phyloP scores from a whole-genome alignment of 768 basidiomycete genomes.

The Nevesoporus exiguus region DNA sequence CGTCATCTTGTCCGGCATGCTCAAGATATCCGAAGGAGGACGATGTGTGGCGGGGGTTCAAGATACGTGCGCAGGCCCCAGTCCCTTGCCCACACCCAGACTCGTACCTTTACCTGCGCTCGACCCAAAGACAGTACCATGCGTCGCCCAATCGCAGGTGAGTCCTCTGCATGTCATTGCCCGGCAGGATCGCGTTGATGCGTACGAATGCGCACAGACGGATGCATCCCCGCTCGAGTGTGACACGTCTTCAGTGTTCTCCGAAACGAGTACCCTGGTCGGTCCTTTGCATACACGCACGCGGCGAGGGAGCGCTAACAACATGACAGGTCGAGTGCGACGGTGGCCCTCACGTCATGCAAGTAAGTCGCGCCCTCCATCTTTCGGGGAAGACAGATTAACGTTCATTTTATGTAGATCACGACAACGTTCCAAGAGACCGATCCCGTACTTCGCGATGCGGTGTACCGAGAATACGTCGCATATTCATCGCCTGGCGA shows the following conservation, averaged over 20 bases:
- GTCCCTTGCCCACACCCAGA: not conserved
- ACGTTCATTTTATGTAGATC: slow-evolving; percentile 10
- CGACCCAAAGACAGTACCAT: not conserved
- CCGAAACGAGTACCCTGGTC: slow-evolving; percentile 16
- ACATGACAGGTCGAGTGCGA: slow-evolving; percentile 2
- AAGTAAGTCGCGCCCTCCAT: not conserved
- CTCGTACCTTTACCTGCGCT: not conserved
- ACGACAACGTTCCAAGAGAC: slow-evolving; percentile 9
- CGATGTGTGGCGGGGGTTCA: not conserved
- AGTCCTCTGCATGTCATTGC: not conserved
- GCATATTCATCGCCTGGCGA: not conserved
- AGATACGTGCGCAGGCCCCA: not conserved
- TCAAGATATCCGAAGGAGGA: not conserved
- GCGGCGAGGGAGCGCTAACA: not conserved
- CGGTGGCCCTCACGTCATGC: not conserved
- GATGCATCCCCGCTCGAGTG: not conserved
- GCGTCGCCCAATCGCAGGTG: not conserved
- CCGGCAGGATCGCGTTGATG: not conserved
- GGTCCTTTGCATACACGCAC: not conserved
- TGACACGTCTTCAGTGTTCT: not conserved
- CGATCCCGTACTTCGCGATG: slow-evolving; percentile 1
- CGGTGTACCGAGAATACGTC: slow-evolving; percentile 12
- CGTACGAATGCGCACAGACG: not conserved
- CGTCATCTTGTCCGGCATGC: not conserved
- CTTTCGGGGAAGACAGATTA: not conserved